Evolutionary conservation across 805 yeast species (phyloP).

Genomic region (Wilhelminamyces savonicus): DNA sequence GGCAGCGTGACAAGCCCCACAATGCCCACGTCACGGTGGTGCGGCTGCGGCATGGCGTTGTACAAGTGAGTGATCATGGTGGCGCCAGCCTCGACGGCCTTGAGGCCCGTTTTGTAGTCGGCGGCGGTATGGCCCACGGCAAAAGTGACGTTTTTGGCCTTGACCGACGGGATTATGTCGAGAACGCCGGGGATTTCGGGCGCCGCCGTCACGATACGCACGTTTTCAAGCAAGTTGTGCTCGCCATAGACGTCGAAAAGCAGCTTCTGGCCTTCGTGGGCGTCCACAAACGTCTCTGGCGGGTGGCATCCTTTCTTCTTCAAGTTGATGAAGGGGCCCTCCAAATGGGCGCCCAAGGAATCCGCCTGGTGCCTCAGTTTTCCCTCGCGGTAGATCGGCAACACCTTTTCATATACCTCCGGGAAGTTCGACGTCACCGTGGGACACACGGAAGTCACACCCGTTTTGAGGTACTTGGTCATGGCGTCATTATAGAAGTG

Average conservation of each 20-base stretch:
- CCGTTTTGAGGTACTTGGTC: conserved; percentile 42
- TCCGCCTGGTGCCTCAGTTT: conserved; percentile 30
- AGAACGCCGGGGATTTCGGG: conserved; percentile 45
- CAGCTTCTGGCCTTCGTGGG: conserved; percentile 20
- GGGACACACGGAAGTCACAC: conserved; percentile 52
- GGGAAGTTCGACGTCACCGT: conserved; percentile 49
- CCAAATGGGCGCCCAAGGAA: conserved; percentile 53
- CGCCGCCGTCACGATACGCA: conserved; percentile 44
- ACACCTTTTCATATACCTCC: conserved; percentile 40
- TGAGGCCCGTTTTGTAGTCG: conserved; percentile 28
- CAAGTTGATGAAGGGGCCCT: conserved; percentile 51
- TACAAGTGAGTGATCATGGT: conserved; percentile 56
- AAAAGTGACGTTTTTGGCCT: conserved; percentile 26
- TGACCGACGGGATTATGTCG: conserved; percentile 33
- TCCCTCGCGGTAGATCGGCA: conserved; percentile 36
- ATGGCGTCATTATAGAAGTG: conserved; percentile 37
- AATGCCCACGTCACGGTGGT: conserved; percentile 53
- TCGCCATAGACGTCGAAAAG: conserved; percentile 33
- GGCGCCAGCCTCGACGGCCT: conserved; percentile 47
- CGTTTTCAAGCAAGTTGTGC: conserved; percentile 24
- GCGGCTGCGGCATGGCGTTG: conserved; percentile 60
- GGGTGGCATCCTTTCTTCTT: conserved; percentile 49
- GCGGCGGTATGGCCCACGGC: conserved; percentile 46
- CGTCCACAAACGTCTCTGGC: conserved; percentile 36
- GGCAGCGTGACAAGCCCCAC: conserved; percentile 41